Evolutionary conservation across 2,329 filamentous ascomycete species (phyloP), one percentile per base, ranked within the genome.

Genomic region (Ceratocystis eucalypticola): DNA sequence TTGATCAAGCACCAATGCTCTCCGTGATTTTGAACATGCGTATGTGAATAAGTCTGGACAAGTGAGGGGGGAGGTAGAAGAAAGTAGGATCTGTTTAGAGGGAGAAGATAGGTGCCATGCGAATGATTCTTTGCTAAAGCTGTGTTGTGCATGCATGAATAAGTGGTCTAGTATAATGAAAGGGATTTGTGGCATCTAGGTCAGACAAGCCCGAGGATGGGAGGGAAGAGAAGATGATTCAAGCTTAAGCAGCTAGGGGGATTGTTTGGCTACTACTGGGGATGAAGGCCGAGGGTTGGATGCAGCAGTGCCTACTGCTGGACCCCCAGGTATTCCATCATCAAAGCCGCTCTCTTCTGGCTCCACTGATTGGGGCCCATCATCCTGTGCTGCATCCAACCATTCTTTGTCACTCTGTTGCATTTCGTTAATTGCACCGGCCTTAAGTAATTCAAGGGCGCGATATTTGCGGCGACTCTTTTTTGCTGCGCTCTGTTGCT

Each of bases 401-500:
- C 5, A 1, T 7, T 10, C 55, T 15, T 59, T 30, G 17, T 2
- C 55, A 37, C 22, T n/a, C 6, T 30, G 30, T 6, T 30, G 30
- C 55, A 7, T 30, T 7, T 17, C 7, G 7, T 2, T n/a, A n/a
- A 8, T 20, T 37, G 55, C n/a, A 0, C 64, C 72, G 1, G 70
- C 72, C 70, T 79, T 80, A 61, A 77, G 80, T 68, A 81, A 81
- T 3, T 79, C 81, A 80, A 82, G 74, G 72, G 80, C 80, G 68
- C 80, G 80, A 72, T 93, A 93, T 75, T 96, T 96, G 71, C 90
- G 81, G 71, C 86, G 83, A 66, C 83, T 85, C 82, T 96, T 96
- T 77, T 96, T 95, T 4, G 79, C 81, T 25, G 84, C 83, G 73
- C 91, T 94, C 37, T 85, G 88, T 71, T 88, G 86, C 76, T 84